These are phyloP conservation scores for Fusarium beomiforme DNA, from an alignment of 2,329 filamentous ascomycete species.

Conservation along the genomic window DNA sequence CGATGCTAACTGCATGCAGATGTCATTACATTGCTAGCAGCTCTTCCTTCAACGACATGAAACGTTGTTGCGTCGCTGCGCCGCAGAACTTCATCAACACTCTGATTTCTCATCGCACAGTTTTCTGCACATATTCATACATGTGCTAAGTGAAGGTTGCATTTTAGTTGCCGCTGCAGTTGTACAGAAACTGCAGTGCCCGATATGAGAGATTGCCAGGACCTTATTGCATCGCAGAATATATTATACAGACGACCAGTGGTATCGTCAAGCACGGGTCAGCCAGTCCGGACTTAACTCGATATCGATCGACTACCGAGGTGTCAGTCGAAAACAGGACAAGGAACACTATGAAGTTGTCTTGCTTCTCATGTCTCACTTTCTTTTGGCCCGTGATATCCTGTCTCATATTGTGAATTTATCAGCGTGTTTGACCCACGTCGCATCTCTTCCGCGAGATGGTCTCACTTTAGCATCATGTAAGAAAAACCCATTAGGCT, in stretches of 20 bases:
- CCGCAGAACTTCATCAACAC: slow-evolving; percentile 5
- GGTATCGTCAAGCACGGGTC: neutral
- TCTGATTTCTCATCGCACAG: neutral
- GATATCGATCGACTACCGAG: slow-evolving; percentile 15
- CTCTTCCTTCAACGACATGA: slow-evolving; percentile 32
- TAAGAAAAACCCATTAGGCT: slow-evolving; percentile 1
- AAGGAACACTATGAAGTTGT: slow-evolving; percentile 11
- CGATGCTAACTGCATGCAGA: slow-evolving; percentile 37
- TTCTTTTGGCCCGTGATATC: slow-evolving; percentile 32
- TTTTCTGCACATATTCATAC: neutral
- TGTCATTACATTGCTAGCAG: slow-evolving; percentile 32
- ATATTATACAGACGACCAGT: neutral
- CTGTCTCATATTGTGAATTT: slow-evolving; percentile 31
- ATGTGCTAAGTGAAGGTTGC: neutral
- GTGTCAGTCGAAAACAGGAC: slow-evolving; percentile 5
- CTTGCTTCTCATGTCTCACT: slow-evolving; percentile 28
- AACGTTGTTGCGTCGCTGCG: slow-evolving; percentile 28
- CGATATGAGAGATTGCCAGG: neutral
- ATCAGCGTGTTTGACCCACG: slow-evolving; percentile 28
- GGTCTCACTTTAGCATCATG: slow-evolving; percentile 24
- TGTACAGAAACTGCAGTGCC: neutral
- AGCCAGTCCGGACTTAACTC: slow-evolving; percentile 6
- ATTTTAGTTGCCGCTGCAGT: neutral
- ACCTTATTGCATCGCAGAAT: neutral
- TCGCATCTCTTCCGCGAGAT: slow-evolving; percentile 26